Base-by-base conservation (phyloP, 1,284 basidiomycete species). In the Ganoderma resinaceum region DNA sequence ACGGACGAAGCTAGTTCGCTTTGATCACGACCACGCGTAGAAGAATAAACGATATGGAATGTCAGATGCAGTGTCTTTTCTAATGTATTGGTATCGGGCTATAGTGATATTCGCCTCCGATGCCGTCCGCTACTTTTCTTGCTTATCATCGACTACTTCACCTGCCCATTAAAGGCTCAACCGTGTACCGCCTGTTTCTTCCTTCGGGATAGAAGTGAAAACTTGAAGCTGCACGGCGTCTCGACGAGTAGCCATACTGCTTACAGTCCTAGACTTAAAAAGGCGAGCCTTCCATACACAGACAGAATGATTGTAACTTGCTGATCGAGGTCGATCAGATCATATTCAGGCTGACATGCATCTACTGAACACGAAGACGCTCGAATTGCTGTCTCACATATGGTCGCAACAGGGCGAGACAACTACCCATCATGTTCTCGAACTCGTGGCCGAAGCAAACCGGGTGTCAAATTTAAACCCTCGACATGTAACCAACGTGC, bases 351-450 rank as follows among this genome's bases (percentile, higher is more conserved):
- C 23, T 26, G 18, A 59, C 18, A 46, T 61, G 60, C 60, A 42
- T 31, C 60, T 61, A 7, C 18, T 61, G 18, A 43, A 61, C 40
- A 61, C 60, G 33, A 40, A 33, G 35, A 61, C 60, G 16, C 29
- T 40, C 40, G 42, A 46, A 26, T 61, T 61, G n/a, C n/a, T 38
- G 42, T 61, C 43, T 61, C 40, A 61, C 40, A 29, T 61, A 20
- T 61, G 59, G 60, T 61, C 60, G 4, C 7, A 14, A 20, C 37
- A 61, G 6, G 60, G 60, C 18, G 60, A 61, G n/a, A 29, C 60
- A 61, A 20, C n/a, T n/a, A 40, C 60, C 6, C 33, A 61, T 40
- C 60, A 61, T 7, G 7, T 61, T 33, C 40, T 43, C 40, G 29
- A n/a, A 29, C n/a, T 61, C 18, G 40, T 43, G 6, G 23, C 29